A percentile compares a stretch with the other conserved stretches of the same genome.
phyloP scores from a whole-genome alignment of 441 rosid genomes.

The Macaranga tanarius region DNA sequence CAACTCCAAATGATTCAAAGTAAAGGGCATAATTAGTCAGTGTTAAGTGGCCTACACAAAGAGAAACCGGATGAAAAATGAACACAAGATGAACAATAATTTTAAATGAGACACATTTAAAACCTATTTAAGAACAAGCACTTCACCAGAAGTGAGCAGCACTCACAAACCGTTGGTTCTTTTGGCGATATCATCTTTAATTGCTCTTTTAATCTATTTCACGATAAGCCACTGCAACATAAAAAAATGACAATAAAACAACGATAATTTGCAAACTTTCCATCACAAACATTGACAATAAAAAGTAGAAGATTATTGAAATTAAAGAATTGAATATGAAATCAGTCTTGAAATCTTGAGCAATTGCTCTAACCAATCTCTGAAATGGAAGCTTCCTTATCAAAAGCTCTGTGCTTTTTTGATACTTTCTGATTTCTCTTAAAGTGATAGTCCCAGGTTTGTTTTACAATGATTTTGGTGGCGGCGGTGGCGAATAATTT shows the following conservation, averaged over 20 bases:
- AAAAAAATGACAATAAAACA: not conserved
- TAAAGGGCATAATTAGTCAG: constrained; percentile 77
- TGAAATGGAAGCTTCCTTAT: constrained; percentile 60
- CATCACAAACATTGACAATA: too few relatives aligned
- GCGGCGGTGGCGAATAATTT: too few relatives aligned
- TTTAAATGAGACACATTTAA: not conserved
- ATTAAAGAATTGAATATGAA: too few relatives aligned
- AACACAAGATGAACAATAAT: constrained; percentile 13
- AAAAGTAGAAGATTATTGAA: too few relatives aligned
- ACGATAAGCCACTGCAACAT: constrained; percentile 57
- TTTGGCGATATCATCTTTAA: constrained; percentile 52
- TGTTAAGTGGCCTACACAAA: constrained; percentile 73
- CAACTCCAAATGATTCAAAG: constrained; percentile 88
- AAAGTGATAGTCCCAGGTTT: constrained; percentile 62
- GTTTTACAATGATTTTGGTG: too few relatives aligned
- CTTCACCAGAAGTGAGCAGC: constrained; percentile 19
- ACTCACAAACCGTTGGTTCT: constrained; percentile 54
- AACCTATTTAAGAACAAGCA: constrained; percentile 11
- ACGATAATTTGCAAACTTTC: not conserved
- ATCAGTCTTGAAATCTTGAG: constrained; percentile 64
- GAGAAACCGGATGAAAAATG: constrained; percentile 28
- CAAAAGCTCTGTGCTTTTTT: constrained; percentile 58
- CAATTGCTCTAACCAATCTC: constrained; percentile 58
- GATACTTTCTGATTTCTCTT: constrained; percentile 53
- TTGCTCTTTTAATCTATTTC: constrained; percentile 65